These are phyloP conservation scores for Hirsutella minnesotensis DNA, from an alignment of 2,329 filamentous ascomycete genomes.

Conservation along the genomic window DNA sequence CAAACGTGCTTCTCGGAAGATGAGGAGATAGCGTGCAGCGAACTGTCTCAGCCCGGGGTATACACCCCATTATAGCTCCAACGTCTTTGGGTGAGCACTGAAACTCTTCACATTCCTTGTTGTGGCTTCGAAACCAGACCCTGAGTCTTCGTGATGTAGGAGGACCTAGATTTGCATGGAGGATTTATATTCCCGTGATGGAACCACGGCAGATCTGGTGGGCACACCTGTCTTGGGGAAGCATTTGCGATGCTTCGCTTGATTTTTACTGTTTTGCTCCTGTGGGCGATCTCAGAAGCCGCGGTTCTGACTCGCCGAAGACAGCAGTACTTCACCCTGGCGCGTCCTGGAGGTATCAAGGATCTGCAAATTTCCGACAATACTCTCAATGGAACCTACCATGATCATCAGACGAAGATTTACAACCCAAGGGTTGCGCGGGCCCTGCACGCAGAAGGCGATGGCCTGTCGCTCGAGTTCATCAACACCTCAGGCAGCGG, in stretches of 20 bases:
- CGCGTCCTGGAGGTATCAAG: slow-evolving; percentile 15
- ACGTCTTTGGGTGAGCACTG: background rate
- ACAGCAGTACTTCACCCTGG: slow-evolving; percentile 15
- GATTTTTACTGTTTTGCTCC: slow-evolving; percentile 2
- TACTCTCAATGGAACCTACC: slow-evolving; percentile 25
- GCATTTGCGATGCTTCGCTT: background rate
- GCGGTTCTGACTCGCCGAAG: background rate
- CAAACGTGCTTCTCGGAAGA: background rate
- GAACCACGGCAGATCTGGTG: background rate
- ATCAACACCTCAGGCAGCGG: slow-evolving; percentile 30
- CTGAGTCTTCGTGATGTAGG: too few relatives aligned
- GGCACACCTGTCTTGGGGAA: background rate
- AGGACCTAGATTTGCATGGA: background rate
- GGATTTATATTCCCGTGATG: background rate
- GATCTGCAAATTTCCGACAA: slow-evolving; percentile 26
- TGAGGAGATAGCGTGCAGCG: background rate
- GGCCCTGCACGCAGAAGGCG: background rate
- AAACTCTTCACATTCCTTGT: background rate
- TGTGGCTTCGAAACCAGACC: background rate
- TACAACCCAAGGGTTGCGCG: slow-evolving; percentile 1
- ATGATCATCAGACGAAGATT: slow-evolving; percentile 5
- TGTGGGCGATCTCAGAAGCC: slow-evolving; percentile 4
- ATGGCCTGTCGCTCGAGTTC: slow-evolving; percentile 18
- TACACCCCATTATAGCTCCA: background rate
- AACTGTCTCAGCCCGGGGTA: background rate